Percentiles rank a stretch among this genome's conserved stretches.
phyloP scores from a whole-genome alignment of 2,329 filamentous ascomycete species.

The Lachnellula subtilissima region DNA sequence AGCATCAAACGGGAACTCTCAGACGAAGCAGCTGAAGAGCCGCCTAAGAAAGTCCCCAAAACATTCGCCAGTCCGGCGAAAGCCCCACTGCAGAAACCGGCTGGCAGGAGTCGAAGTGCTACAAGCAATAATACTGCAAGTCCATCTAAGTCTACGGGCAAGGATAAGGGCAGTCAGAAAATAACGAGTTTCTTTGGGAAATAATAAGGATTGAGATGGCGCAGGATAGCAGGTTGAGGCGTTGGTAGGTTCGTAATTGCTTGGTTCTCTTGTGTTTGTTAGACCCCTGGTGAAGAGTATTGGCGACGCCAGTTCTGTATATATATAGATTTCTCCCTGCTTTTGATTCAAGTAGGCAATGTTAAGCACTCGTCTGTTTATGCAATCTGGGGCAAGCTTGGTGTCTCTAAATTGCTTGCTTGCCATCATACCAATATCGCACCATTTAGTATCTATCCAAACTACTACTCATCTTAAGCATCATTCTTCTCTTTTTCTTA shows the following conservation, averaged over 20 bases:
- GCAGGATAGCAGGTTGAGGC: not conserved
- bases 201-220: slow-evolving; percentile 5
- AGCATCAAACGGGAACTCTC: slow-evolving; percentile 28
- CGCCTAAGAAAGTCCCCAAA: slow-evolving; percentile 24
- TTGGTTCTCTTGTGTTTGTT: too few relatives aligned
- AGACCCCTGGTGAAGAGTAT: too few relatives aligned
- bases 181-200: slow-evolving; percentile 51
- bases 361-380: too few relatives aligned
- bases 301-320: too few relatives aligned
- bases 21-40: slow-evolving; percentile 22
- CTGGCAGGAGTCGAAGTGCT: slow-evolving; percentile 11
- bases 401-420: too few relatives aligned
- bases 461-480: too few relatives aligned
- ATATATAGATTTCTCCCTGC: too few relatives aligned
- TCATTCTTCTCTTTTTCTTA: too few relatives aligned
- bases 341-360: too few relatives aligned
- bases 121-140: slow-evolving; percentile 15
- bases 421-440: too few relatives aligned
- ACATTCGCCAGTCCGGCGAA: slow-evolving; percentile 22
- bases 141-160: slow-evolving; percentile 13
- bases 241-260: not conserved
- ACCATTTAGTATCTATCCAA: too few relatives aligned
- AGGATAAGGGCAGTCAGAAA: slow-evolving; percentile 32
- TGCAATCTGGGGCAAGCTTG: too few relatives aligned
- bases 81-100: slow-evolving; percentile 9